Evolutionary conservation across 306 rosid genomes (phyloP).

Genomic region (Prinsepia uniflora): DNA sequence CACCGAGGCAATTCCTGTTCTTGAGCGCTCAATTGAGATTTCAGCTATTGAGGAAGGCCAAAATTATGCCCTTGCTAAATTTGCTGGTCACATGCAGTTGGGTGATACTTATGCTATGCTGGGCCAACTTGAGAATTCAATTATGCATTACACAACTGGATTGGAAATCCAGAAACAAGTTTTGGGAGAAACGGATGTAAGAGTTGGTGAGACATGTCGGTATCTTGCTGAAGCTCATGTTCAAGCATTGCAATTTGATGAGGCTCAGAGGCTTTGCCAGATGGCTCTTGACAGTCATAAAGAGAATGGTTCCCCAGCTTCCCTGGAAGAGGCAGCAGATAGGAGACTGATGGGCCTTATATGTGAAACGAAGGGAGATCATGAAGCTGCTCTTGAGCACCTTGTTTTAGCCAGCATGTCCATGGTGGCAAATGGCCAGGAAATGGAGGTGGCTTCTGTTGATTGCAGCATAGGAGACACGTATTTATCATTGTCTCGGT

Average conservation of each 20-base stretch:
- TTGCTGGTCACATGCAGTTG: conserved; percentile 88
- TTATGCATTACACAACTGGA: conserved; percentile 65
- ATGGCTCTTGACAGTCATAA: conserved; percentile 80
- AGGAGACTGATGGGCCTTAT: conserved; percentile 95
- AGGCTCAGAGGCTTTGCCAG: conserved; percentile 80
- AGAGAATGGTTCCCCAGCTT: conserved; percentile 54
- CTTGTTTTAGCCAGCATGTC: conserved; percentile 87
- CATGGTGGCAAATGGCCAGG: conserved; percentile 85
- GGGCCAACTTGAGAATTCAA: conserved; percentile 85
- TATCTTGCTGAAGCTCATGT: conserved; percentile 93
- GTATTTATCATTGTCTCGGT: conserved; percentile 69
- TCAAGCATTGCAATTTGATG: conserved; percentile 78
- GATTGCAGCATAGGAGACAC: conserved; percentile 94
- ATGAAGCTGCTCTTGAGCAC: conserved; percentile 89
- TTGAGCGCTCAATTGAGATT: conserved; percentile 66
- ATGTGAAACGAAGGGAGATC: conserved; percentile 83
- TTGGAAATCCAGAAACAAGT: conserved; percentile 69
- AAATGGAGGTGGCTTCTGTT: conserved; percentile 77
- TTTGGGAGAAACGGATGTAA: conserved; percentile 75
- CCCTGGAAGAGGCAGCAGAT: conserved; percentile 91
- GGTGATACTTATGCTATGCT: conserved; percentile 89
- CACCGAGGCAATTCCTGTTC: conserved; percentile 66
- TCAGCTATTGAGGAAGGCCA: conserved; percentile 61
- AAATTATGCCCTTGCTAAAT: conserved; percentile 75
- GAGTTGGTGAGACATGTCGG: conserved; percentile 86